phyloP scores from a whole-genome alignment of 2,329 filamentous ascomycete genomes.

The Diaporthe nobilis region DNA sequence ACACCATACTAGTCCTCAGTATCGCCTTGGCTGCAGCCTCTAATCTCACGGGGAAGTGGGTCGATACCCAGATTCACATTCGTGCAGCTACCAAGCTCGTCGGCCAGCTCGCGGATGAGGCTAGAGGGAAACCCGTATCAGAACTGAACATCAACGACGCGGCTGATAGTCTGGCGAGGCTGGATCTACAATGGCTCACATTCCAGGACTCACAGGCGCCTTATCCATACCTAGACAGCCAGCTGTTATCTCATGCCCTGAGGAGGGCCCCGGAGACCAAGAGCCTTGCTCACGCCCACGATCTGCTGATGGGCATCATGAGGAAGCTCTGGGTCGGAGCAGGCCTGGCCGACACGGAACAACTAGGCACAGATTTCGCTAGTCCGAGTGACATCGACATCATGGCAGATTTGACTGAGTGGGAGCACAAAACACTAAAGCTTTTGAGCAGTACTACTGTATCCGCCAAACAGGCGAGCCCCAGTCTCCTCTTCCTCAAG shows the following conservation, averaged over 20 bases:
- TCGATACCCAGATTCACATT: constrained; percentile 51
- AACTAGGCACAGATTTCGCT: neutral
- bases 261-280: constrained; percentile 10
- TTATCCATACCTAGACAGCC: constrained; percentile 46
- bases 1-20: constrained; percentile 50
- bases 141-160: constrained; percentile 40
- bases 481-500: constrained; percentile 40
- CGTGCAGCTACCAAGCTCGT: constrained; percentile 49
- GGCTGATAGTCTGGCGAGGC: constrained; percentile 46
- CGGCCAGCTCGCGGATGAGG: constrained; percentile 25
- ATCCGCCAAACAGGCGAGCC: neutral
- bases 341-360: neutral
- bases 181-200: constrained; percentile 54
- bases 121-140: constrained; percentile 12
- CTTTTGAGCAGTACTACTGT: neutral
- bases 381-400: neutral
- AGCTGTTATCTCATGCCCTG: neutral
- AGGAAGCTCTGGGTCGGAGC: constrained; percentile 38
- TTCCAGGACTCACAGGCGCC: constrained; percentile 52
- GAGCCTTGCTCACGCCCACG: constrained; percentile 40
- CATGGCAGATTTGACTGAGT: neutral
- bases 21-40: constrained; percentile 51
- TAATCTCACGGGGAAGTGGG: constrained; percentile 51
- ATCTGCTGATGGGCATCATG: constrained; percentile 41
- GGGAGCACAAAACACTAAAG: constrained; percentile 20